These are phyloP conservation scores for Leccinum ochraceum DNA, from an alignment of 768 basidiomycete genomes.

Conservation along the genomic window DNA sequence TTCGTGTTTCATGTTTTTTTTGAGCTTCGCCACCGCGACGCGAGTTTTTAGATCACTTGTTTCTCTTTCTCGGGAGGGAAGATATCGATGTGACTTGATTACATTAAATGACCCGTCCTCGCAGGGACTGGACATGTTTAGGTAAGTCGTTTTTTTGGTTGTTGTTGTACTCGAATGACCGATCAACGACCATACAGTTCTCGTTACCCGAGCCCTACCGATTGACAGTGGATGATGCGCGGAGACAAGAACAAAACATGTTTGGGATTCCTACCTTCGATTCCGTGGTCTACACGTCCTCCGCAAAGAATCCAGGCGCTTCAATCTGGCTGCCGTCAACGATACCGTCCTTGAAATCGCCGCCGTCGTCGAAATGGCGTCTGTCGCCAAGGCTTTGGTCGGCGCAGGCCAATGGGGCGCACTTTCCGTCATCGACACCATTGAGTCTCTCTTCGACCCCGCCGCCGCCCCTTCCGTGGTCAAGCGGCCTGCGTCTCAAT, in stretches of 20 bases:
- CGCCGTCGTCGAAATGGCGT: constrained; percentile 76
- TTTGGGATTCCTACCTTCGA: background rate
- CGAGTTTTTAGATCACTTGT: background rate
- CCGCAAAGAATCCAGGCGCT: constrained; percentile 58
- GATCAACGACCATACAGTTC: background rate
- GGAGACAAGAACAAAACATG: background rate
- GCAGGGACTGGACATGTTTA: background rate
- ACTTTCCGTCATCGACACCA: constrained; percentile 67
- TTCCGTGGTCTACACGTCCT: constrained; percentile 81
- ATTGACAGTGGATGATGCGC: background rate
- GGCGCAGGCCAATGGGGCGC: constrained; percentile 87
- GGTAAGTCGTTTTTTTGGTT: too few species aligned
- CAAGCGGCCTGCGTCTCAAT: constrained; percentile 23
- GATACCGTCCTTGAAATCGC: constrained; percentile 64
- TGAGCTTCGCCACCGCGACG: background rate
- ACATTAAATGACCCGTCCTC: background rate
- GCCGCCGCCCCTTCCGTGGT: constrained; percentile 4
- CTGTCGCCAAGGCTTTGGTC: too few species aligned
- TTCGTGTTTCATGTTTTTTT: constrained; percentile 5
- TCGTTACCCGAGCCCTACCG: background rate
- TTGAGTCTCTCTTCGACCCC: constrained; percentile 59
- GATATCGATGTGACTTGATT: background rate
- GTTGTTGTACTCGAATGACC: background rate
- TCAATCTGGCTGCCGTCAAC: constrained; percentile 58
- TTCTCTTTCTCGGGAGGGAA: background rate